Conservation (phyloP, 2,329 filamentous ascomycete genomes). For the Pestalotiopsis sp. region DNA sequence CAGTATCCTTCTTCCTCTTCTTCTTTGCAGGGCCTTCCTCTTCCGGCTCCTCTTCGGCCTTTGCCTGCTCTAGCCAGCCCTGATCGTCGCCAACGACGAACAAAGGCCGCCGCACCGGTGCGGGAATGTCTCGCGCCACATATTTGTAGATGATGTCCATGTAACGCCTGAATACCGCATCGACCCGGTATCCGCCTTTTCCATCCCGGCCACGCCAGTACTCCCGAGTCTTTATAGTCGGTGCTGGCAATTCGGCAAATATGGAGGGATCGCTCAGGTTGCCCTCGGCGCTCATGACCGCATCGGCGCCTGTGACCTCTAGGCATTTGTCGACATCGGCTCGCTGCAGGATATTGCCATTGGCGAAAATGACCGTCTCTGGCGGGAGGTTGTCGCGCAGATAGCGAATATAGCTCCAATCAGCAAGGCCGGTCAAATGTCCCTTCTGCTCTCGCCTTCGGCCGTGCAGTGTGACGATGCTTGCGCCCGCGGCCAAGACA, state of each 20-base stretch:
- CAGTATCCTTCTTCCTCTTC: constrained; percentile 48
- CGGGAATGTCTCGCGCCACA: constrained; percentile 62
- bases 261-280: constrained; percentile 90
- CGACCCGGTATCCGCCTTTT: constrained; percentile 82
- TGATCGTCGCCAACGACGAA: constrained; percentile 65
- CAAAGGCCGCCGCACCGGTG: constrained; percentile 66
- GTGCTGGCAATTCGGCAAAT: constrained; percentile 68
- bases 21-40: constrained; percentile 42
- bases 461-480: constrained; percentile 91
- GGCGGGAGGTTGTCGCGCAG: constrained; percentile 78
- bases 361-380: constrained; percentile 94
- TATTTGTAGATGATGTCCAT: constrained; percentile 85
- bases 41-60: constrained; percentile 27
- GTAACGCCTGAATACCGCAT: constrained; percentile 84
- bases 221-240: constrained; percentile 68
- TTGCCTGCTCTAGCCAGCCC: constrained; percentile 42
- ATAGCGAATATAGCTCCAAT: constrained; percentile 85
- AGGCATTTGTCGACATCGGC: constrained; percentile 78
- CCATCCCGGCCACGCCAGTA: constrained; percentile 84
- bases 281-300: constrained; percentile 93
- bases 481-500: constrained; percentile 84
- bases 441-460: constrained; percentile 90
- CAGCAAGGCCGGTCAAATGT: constrained; percentile 88
- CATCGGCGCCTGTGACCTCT: constrained; percentile 83
- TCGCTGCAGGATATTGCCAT: constrained; percentile 86